Percentiles rank a stretch among this genome's conserved stretches.
Evolutionary conservation across 225 moss, liverwort and hornwort species (phyloP).

Genomic region (Bryum argenteum): DNA sequence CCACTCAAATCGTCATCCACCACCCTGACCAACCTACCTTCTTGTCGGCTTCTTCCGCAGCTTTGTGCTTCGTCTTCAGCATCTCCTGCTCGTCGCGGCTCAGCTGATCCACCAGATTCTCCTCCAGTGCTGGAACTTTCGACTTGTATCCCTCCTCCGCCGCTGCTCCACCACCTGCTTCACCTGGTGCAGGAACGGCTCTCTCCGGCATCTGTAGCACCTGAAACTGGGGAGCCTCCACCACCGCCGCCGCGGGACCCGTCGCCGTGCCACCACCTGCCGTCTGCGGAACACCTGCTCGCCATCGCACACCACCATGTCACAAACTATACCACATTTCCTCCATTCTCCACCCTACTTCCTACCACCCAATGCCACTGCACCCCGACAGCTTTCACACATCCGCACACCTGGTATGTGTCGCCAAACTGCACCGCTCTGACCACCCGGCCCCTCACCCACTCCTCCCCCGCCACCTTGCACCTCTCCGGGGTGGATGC

Average conservation of each 20-base stretch:
- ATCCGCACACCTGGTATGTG: conserved; percentile 65
- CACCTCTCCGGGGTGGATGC: conserved; percentile 60
- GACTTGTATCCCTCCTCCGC: conserved; percentile 66
- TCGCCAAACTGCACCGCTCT: conserved; percentile 67
- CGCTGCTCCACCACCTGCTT: conserved; percentile 30
- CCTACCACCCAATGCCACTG: not conserved
- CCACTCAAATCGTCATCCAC: too few species aligned
- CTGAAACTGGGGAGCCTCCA: conserved; percentile 32
- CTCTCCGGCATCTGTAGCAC: conserved; percentile 57
- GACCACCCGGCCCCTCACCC: conserved; percentile 46
- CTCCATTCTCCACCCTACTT: not conserved
- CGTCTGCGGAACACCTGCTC: conserved; percentile 43
- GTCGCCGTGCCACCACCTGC: conserved; percentile 12
- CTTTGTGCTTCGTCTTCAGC: conserved; percentile 89
- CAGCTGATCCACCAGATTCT: conserved; percentile 72
- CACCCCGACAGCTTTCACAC: conserved; percentile 9
- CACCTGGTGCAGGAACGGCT: conserved; percentile 47
- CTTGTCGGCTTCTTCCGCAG: conserved; percentile 95
- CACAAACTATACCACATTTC: not conserved
- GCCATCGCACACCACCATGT: conserved; percentile 19
- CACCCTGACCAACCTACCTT: conserved; percentile 52
- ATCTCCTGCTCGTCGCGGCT: conserved; percentile 93
- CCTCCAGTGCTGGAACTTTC: conserved; percentile 80
- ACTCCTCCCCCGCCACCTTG: conserved; percentile 30
- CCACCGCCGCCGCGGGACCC: conserved; percentile 29